Evolutionary conservation across 139 green algal genomes (phyloP).

Genomic region (Penium margaritaceum): DNA sequence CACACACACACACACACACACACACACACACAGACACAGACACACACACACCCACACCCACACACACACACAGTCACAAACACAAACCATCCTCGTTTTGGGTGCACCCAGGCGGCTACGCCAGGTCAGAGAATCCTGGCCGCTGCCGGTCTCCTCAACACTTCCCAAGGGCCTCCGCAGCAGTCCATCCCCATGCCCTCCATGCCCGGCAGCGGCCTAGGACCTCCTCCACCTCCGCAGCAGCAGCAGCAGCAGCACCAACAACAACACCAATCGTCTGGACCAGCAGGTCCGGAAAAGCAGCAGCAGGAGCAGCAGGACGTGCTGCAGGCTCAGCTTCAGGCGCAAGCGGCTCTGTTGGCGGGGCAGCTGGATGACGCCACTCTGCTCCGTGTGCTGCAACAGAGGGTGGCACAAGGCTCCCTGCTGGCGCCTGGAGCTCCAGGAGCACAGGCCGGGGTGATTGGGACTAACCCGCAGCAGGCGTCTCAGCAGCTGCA

Average conservation of each 20-base stretch:
- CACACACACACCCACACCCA: too few species aligned
- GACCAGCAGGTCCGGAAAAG: too few species aligned
- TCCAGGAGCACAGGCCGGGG: not conserved
- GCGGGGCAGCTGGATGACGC: conserved; percentile 1
- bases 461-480: conserved; percentile 8
- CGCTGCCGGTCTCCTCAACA: not conserved
- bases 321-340: too few species aligned
- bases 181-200: not conserved
- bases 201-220: not conserved
- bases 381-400: conserved; percentile 2
- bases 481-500: not conserved
- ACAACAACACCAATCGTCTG: too few species aligned
- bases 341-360: conserved; percentile 1
- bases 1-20: too few species aligned
- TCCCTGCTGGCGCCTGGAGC: not conserved
- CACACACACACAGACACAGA: too few species aligned
- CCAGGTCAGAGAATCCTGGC: conserved; percentile 5
- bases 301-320: conserved; percentile 3
- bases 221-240: not conserved
- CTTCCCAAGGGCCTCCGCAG: not conserved
- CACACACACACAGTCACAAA: too few species aligned
- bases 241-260: too few species aligned
- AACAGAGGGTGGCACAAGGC: not conserved
- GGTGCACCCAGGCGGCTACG: not conserved
- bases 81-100: too few species aligned